Evolutionary conservation across 352 stramenopile species (phyloP).

Genomic region (Pythium aquatile): DNA sequence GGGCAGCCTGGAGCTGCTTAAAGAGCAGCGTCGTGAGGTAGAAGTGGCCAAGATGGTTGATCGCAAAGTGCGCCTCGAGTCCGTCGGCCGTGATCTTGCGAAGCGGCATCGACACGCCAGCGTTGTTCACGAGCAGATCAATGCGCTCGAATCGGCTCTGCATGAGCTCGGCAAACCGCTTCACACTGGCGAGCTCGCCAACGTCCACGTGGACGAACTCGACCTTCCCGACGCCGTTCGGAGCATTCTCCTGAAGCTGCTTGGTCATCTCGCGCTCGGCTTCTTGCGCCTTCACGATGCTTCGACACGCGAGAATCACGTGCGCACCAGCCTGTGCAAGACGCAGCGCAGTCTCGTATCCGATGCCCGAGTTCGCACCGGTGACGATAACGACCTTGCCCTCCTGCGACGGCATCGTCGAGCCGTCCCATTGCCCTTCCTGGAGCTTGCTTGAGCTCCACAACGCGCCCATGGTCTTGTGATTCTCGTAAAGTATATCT

Average conservation of each 20-base stretch:
- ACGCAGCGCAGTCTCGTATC: conserved; percentile 42
- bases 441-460: not conserved
- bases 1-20: conserved; percentile 10
- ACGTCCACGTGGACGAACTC: conserved; percentile 49
- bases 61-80: conserved; percentile 67
- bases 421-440: not conserved
- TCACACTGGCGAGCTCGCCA: conserved; percentile 38
- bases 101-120: conserved; percentile 37
- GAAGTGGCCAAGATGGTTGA: conserved; percentile 77
- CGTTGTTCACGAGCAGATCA: conserved; percentile 78
- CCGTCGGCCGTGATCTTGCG: conserved; percentile 40
- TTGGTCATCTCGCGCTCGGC: not conserved
- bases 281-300: conserved; percentile 16
- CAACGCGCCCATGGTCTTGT: not conserved
- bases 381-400: conserved; percentile 63
- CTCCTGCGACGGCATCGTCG: not conserved
- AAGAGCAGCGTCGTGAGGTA: conserved; percentile 60
- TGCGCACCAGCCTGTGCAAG: conserved; percentile 45
- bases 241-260: conserved; percentile 10
- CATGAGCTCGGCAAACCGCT: conserved; percentile 42
- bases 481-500: not conserved
- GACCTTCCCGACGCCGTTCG: conserved; percentile 10
- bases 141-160: conserved; percentile 41
- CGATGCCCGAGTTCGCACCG: conserved; percentile 63
- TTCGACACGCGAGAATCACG: conserved; percentile 67